phyloP scores from a whole-genome alignment of 2,329 filamentous ascomycete genomes.

The Drechslera avenae region DNA sequence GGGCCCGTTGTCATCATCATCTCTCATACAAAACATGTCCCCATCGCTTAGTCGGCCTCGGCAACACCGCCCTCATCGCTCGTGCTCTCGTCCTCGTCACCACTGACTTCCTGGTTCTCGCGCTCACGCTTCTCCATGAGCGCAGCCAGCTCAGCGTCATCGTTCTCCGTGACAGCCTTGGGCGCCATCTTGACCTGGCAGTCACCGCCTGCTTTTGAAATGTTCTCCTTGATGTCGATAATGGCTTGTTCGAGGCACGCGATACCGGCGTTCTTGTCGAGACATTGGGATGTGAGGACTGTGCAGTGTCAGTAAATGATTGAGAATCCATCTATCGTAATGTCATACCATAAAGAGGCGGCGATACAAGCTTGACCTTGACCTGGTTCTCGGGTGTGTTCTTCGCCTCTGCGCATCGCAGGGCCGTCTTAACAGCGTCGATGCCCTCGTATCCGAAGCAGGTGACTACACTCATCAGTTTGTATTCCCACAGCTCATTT shows the following conservation, averaged over 20 bases:
- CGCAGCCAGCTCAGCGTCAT: constrained; percentile 94
- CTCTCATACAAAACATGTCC: constrained; percentile 17
- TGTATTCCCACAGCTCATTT: not conserved
- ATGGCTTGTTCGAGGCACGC: constrained; percentile 86
- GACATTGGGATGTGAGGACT: constrained; percentile 90
- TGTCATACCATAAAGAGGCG: constrained; percentile 73
- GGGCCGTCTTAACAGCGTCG: constrained; percentile 92
- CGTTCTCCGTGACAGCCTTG: constrained; percentile 98
- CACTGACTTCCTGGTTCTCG: constrained; percentile 97
- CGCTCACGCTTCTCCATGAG: constrained; percentile 99
- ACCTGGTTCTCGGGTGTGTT: constrained; percentile 93
- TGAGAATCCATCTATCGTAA: not conserved
- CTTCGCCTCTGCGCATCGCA: constrained; percentile 87
- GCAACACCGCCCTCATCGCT: constrained; percentile 77
- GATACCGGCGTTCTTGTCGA: constrained; percentile 91
- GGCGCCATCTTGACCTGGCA: constrained; percentile 97
- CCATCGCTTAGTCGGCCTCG: constrained; percentile 41
- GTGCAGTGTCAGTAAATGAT: constrained; percentile 19
- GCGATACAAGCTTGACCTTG: constrained; percentile 98
- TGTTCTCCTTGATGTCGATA: constrained; percentile 79
- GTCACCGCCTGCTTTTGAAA: constrained; percentile 76
- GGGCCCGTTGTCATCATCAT: constrained; percentile 23
- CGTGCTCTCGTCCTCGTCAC: constrained; percentile 94
- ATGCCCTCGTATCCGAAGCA: constrained; percentile 88
- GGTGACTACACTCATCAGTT: constrained; percentile 37